These are phyloP conservation scores for Candida orba DNA, from an alignment of 805 yeast species.

Conservation along the genomic window DNA sequence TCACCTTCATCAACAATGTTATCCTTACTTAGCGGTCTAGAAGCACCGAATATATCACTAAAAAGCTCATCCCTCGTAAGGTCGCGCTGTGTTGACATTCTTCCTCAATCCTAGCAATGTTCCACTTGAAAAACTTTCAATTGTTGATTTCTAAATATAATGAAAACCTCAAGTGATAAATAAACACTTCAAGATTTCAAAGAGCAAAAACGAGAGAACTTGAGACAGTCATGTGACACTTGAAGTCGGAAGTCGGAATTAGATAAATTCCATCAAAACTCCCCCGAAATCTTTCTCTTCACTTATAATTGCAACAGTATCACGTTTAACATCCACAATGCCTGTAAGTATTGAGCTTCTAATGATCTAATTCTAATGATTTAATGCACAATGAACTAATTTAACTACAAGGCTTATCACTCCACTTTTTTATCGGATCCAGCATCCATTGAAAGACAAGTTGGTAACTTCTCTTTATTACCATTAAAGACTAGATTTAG, in stretches of 20 bases:
- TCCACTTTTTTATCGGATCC: constrained; percentile 69
- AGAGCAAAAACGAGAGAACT: constrained; percentile 4
- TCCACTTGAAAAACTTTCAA: neutral
- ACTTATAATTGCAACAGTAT: no score
- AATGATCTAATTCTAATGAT: neutral
- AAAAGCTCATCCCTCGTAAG: constrained; percentile 24
- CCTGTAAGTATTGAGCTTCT: constrained; percentile 7
- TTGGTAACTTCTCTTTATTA: constrained; percentile 74
- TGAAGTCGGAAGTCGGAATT: neutral
- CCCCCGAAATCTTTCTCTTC: constrained; percentile 8
- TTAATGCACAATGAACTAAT: no score
- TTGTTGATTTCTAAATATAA: neutral
- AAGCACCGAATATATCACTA: constrained; percentile 26
- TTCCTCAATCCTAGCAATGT: neutral
- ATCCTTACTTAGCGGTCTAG: constrained; percentile 13
- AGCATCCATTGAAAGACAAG: constrained; percentile 47
- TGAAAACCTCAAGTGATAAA: no score
- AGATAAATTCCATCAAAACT: neutral
- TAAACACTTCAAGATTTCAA: neutral
- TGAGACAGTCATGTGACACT: neutral
- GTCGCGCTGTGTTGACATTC: constrained; percentile 7
- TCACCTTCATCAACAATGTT: no score
- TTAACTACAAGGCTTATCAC: constrained; percentile 51
- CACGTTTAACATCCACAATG: constrained; percentile 5
- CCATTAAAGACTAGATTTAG: constrained; percentile 80